Conservation (phyloP, 257 asterid species). For the Jacaranda copaia region DNA sequence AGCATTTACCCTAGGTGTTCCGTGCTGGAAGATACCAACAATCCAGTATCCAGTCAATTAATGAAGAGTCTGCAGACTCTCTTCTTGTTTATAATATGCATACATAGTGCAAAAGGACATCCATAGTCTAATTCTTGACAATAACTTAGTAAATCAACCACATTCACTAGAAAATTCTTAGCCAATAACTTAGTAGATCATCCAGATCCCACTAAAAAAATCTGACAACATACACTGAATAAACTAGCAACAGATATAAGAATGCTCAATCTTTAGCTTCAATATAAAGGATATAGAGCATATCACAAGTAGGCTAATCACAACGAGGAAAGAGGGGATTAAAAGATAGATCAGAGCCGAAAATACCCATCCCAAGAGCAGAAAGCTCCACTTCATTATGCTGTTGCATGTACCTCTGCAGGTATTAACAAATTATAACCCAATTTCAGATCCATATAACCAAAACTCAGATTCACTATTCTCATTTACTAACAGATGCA, state of each 20-base stretch:
- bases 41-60: no score
- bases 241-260: no score
- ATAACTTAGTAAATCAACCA: background rate
- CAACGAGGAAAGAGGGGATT: background rate
- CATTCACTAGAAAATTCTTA: background rate
- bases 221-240: background rate
- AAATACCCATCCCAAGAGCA: conserved; percentile 71
- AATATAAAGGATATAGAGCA: conserved; percentile 10
- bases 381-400: conserved; percentile 74
- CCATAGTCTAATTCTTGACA: background rate
- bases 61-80: no score
- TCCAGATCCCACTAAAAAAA: background rate
- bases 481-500: background rate
- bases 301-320: background rate
- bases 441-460: no score
- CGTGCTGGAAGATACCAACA: no score
- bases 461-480: conserved; percentile 25
- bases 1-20: no score
- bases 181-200: background rate
- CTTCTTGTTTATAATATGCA: background rate
- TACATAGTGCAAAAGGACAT: no score
- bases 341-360: background rate
- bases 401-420: conserved; percentile 84
- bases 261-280: background rate
- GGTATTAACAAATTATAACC: background rate